Evolutionary conservation across 2,329 filamentous ascomycete genomes (phyloP).

Genomic region (Monilinia vaccinii-corymbosi): DNA sequence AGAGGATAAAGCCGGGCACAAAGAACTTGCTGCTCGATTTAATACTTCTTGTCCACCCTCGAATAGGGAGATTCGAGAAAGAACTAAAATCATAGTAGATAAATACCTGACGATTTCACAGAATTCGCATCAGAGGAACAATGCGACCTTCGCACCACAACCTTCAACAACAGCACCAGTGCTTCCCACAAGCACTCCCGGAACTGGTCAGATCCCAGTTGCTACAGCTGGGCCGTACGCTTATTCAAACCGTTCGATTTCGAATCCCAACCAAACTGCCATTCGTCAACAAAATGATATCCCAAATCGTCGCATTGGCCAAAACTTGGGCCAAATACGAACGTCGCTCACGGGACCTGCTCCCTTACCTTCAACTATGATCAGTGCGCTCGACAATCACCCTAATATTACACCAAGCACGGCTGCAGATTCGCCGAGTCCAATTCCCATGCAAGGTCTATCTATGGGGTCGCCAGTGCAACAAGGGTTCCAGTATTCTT

Average conservation of each 20-base stretch:
- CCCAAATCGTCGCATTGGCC: not conserved
- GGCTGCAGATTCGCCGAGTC: slow-evolving; percentile 16
- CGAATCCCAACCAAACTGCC: not conserved
- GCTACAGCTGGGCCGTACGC: not conserved
- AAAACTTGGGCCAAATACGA: not conserved
- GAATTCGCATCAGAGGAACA: not conserved
- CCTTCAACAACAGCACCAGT: not conserved
- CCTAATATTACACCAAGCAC: not conserved
- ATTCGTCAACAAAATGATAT: not conserved
- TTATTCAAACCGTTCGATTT: not conserved
- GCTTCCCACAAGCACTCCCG: not conserved
- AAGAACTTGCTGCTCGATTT: slow-evolving; percentile 20
- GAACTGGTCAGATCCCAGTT: not conserved
- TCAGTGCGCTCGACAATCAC: not conserved
- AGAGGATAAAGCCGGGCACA: slow-evolving; percentile 30
- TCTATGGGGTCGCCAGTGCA: slow-evolving; percentile 23
- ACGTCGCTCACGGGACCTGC: not conserved
- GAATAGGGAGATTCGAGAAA: slow-evolving; percentile 20
- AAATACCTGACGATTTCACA: not conserved
- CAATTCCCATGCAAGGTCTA: slow-evolving; percentile 19
- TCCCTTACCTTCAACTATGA: not conserved
- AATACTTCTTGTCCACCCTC: slow-evolving; percentile 24
- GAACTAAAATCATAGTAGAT: slow-evolving; percentile 15
- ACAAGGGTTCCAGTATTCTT: slow-evolving; percentile 10
- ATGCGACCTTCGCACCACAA: not conserved